phyloP scores from a whole-genome alignment of 1,284 basidiomycete genomes.

The Macrocystidia cucumis region DNA sequence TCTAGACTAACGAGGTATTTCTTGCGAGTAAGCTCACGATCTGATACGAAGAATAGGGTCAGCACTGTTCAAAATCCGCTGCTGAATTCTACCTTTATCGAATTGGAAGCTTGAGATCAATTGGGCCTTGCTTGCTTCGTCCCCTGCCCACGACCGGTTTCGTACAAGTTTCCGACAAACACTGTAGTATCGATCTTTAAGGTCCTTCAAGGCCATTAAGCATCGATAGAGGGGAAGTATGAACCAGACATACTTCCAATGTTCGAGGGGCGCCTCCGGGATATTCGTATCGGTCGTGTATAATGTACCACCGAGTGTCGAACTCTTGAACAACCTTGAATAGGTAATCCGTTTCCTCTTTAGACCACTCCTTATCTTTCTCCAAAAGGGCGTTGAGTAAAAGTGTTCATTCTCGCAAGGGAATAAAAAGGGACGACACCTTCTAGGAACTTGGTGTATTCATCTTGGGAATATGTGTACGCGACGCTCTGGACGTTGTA shows the following conservation, averaged over 20 bases:
- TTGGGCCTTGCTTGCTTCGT: constrained; percentile 63
- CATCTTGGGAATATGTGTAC: constrained; percentile 85
- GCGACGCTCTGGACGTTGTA: constrained; percentile 69
- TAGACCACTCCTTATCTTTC: constrained; percentile 82
- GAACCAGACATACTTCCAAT: constrained; percentile 51
- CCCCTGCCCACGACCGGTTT: constrained; percentile 75
- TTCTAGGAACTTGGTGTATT: constrained; percentile 79
- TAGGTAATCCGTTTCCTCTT: constrained; percentile 93
- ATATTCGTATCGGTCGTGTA: constrained; percentile 86
- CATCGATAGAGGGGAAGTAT: neutral
- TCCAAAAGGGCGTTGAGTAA: neutral
- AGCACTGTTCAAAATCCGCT: neutral
- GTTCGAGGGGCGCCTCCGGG: constrained; percentile 44
- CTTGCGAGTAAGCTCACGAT: constrained; percentile 86
- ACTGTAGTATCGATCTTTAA: constrained; percentile 94
- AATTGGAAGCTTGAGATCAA: constrained; percentile 71
- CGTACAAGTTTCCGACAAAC: constrained; percentile 87
- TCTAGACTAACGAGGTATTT: constrained; percentile 84
- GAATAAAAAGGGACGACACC: constrained; percentile 49
- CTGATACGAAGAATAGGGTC: constrained; percentile 36
- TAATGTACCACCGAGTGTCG: constrained; percentile 87
- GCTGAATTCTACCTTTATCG: constrained; percentile 60
- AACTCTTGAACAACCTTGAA: constrained; percentile 79
- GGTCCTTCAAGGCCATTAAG: constrained; percentile 48
- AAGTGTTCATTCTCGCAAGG: neutral